These are phyloP conservation scores for Kwoniella sp. DNA, from an alignment of 768 basidiomycete genomes.

Conservation along the genomic window DNA sequence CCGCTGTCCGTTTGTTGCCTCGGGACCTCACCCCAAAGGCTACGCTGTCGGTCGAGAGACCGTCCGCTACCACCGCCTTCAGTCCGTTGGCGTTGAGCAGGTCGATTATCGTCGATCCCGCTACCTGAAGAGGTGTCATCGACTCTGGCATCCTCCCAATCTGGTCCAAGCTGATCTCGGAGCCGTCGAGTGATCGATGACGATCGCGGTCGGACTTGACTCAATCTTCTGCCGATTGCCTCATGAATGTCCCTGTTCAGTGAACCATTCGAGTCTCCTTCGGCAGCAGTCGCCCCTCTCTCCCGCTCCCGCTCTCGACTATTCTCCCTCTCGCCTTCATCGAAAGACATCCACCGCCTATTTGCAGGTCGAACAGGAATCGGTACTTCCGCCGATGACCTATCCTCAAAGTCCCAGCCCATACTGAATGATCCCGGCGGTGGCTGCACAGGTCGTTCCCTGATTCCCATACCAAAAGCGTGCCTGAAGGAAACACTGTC, in stretches of 20 bases:
- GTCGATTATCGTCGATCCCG: background rate
- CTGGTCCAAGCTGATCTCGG: conserved; percentile 14
- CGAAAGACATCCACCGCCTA: conserved; percentile 22
- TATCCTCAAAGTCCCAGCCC: background rate
- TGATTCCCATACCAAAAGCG: background rate
- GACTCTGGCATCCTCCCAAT: conserved; percentile 19
- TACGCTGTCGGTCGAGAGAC: background rate
- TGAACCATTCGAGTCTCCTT: background rate
- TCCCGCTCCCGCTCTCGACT: conserved; percentile 2
- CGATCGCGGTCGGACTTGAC: conserved; percentile 11
- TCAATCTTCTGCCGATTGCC: conserved; percentile 18
- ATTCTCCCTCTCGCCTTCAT: conserved; percentile 18
- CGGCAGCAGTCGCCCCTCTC: background rate
- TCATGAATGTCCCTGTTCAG: conserved; percentile 22
- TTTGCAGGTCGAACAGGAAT: conserved; percentile 6
- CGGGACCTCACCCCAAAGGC: background rate
- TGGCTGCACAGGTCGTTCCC: background rate
- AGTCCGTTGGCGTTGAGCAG: too few relatives aligned
- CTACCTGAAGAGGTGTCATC: background rate
- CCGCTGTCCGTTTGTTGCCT: background rate
- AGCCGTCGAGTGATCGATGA: conserved; percentile 12
- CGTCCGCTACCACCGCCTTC: background rate
- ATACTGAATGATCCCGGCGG: background rate
- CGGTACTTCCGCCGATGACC: background rate
- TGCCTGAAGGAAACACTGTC: conserved; percentile 2